Percentiles rank a stretch among this genome's conserved stretches.
These are phyloP conservation scores for Fusarium robinianum DNA, from an alignment of 2,329 filamentous ascomycete genomes.

Conservation along the genomic window DNA sequence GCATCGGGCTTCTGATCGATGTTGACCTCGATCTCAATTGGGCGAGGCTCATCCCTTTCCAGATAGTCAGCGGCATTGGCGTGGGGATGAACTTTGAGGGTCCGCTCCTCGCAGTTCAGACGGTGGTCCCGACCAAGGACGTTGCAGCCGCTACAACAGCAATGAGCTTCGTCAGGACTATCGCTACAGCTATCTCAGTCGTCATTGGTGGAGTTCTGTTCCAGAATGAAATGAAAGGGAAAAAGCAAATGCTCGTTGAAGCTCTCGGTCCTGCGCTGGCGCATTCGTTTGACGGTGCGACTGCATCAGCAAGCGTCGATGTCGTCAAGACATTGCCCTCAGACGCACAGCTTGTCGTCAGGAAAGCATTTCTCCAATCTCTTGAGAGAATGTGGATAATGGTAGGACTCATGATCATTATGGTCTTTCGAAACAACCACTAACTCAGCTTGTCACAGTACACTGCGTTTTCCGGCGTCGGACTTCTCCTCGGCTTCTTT, in stretches of 20 bases:
- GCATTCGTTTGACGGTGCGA: constrained; percentile 54
- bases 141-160: constrained; percentile 67
- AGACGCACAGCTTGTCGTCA: constrained; percentile 29
- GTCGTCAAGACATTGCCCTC: constrained; percentile 45
- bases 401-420: constrained; percentile 15
- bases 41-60: constrained; percentile 56
- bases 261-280: constrained; percentile 54
- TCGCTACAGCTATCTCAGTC: constrained; percentile 66
- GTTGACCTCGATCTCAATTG: constrained; percentile 56
- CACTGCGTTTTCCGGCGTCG: constrained; percentile 19
- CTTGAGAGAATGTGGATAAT: constrained; percentile 38
- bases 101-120: constrained; percentile 67
- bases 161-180: constrained; percentile 64
- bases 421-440: not conserved
- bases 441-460: constrained; percentile 22
- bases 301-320: constrained; percentile 61
- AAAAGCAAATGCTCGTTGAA: constrained; percentile 49
- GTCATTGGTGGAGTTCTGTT: constrained; percentile 74
- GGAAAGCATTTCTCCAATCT: constrained; percentile 33
- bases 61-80: constrained; percentile 64
- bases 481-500: constrained; percentile 26
- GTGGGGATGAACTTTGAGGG: constrained; percentile 67
- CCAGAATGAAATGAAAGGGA: constrained; percentile 66
- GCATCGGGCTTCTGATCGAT: constrained; percentile 61
- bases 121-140: constrained; percentile 61